Evolutionary conservation across 2,329 filamentous ascomycete genomes (phyloP).

Genomic region (Emergomyces africanus): DNA sequence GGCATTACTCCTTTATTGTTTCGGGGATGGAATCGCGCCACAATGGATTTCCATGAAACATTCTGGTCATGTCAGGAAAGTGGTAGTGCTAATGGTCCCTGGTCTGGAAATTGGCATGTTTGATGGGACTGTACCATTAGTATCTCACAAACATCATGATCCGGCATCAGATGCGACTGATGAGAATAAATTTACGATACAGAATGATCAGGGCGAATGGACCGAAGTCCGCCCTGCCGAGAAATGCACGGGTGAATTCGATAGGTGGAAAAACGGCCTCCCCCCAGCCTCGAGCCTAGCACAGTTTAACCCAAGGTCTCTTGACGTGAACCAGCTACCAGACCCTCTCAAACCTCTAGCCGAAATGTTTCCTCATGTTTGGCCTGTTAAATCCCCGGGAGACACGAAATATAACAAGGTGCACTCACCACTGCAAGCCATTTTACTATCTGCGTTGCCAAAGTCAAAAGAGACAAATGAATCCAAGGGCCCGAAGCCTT

Average conservation of each 20-base stretch:
- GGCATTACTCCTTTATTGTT: slow-evolving; percentile 45
- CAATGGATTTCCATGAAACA: slow-evolving; percentile 51
- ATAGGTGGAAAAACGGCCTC: slow-evolving; percentile 28
- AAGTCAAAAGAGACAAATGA: slow-evolving; percentile 53
- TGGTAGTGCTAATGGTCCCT: slow-evolving; percentile 83
- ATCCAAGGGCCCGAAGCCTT: slow-evolving; percentile 43
- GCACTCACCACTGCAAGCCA: slow-evolving; percentile 75
- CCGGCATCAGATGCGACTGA: slow-evolving; percentile 10
- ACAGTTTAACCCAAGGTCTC: slow-evolving; percentile 21
- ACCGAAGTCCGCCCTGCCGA: slow-evolving; percentile 6
- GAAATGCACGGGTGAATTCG: slow-evolving; percentile 21
- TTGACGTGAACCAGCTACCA: slow-evolving; percentile 26
- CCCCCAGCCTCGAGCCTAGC: slow-evolving; percentile 17
- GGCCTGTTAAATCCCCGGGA: slow-evolving; percentile 79
- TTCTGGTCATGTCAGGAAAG: slow-evolving; percentile 49
- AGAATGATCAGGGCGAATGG: neutral
- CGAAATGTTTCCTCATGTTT: slow-evolving; percentile 74
- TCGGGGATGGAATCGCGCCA: slow-evolving; percentile 49
- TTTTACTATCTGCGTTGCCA: slow-evolving; percentile 62
- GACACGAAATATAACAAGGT: slow-evolving; percentile 70
- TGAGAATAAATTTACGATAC: neutral
- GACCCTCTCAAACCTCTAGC: slow-evolving; percentile 52
- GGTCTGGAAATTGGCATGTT: slow-evolving; percentile 89
- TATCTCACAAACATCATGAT: slow-evolving; percentile 17
- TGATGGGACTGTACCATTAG: slow-evolving; percentile 38